phyloP scores from a whole-genome alignment of 352 stramenopile genomes.

The Phytophthora hybrid region DNA sequence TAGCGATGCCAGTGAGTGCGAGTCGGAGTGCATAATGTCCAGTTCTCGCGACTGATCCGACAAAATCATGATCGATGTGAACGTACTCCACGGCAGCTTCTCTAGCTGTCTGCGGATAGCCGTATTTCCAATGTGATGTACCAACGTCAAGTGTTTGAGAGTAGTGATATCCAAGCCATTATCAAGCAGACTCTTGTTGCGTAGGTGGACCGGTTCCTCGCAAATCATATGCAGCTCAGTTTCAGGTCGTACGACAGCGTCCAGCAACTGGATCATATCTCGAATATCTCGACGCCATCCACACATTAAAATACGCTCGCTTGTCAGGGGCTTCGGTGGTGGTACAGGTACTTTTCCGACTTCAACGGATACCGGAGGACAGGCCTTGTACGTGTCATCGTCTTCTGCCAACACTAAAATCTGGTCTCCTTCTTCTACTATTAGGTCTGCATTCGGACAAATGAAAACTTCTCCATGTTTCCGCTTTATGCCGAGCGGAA shows the following conservation, averaged over 20 bases:
- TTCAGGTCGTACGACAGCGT: conserved; percentile 65
- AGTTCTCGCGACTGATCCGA: conserved; percentile 73
- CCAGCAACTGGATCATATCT: conserved; percentile 88
- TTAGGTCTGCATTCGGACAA: conserved; percentile 46
- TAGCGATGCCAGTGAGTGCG: conserved; percentile 83
- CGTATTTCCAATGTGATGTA: conserved; percentile 84
- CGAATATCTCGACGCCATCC: conserved; percentile 91
- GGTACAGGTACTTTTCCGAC: conserved; percentile 41
- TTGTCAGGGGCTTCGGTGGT: conserved; percentile 25
- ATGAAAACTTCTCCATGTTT: conserved; percentile 69
- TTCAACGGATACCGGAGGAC: conserved; percentile 49
- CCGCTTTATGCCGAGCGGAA: conserved; percentile 81
- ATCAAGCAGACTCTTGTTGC: conserved; percentile 71
- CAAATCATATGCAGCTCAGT: conserved; percentile 89
- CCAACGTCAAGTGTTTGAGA: conserved; percentile 63
- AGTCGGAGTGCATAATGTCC: conserved; percentile 91
- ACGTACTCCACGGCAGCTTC: conserved; percentile 63
- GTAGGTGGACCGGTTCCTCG: conserved; percentile 68
- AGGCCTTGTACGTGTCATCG: conserved; percentile 88
- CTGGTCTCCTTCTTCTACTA: conserved; percentile 63
- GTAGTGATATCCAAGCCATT: conserved; percentile 58
- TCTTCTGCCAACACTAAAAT: conserved; percentile 90
- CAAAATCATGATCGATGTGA: conserved; percentile 89
- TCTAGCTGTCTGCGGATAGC: conserved; percentile 81
- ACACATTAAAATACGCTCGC: conserved; percentile 86